Evolutionary conservation across 169 alveolate genomes (phyloP).

Genomic region (Cryptosporidium muris): DNA sequence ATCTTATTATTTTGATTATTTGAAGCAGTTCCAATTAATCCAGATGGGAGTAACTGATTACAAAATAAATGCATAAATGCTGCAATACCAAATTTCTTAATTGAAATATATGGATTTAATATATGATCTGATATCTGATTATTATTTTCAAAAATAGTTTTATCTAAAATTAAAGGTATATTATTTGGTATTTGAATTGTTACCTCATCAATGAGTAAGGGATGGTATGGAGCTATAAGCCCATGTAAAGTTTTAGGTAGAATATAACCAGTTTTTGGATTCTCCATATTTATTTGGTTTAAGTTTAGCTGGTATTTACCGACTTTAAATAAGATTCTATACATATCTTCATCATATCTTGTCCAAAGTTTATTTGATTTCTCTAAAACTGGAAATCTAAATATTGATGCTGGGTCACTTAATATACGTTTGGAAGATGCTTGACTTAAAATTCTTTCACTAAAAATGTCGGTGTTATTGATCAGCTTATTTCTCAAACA

Average conservation of each 20-base stretch:
- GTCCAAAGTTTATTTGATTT: background rate
- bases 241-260: conserved; percentile 32
- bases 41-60: background rate
- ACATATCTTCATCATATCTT: conserved; percentile 31
- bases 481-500: conserved; percentile 1
- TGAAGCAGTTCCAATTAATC: background rate
- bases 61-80: conserved; percentile 9
- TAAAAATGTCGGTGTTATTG: conserved; percentile 28
- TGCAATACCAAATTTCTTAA: conserved; percentile 3
- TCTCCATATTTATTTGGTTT: conserved; percentile 24
- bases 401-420: conserved; percentile 2
- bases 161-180: conserved; percentile 48
- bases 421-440: conserved; percentile 28
- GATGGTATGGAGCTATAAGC: conserved; percentile 35
- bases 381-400: conserved; percentile 49
- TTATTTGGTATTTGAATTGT: conserved; percentile 30
- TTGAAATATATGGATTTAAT: conserved; percentile 28
- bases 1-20: background rate
- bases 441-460: conserved; percentile 14
- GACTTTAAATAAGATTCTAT: conserved; percentile 21
- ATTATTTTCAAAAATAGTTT: background rate
- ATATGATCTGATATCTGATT: background rate
- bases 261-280: conserved; percentile 37
- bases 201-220: background rate
- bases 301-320: background rate